Evolutionary conservation across 768 basidiomycete species (phyloP), one percentile per base, ranked within the genome.

Genomic region (Candolleomyces eurysporus): DNA sequence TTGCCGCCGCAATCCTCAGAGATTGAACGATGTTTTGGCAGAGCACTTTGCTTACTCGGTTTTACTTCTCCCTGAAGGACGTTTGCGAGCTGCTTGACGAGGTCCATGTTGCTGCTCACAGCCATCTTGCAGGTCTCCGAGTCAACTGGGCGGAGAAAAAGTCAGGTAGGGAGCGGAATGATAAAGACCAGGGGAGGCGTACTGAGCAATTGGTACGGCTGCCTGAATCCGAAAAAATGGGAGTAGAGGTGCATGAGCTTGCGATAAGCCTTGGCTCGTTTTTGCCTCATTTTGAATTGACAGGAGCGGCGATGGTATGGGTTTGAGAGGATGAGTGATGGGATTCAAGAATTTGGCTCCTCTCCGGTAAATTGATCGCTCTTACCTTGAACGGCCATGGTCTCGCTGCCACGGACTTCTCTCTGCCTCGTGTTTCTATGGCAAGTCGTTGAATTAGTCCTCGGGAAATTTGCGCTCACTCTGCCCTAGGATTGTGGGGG

Each of bases 171-270:
- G 68, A 60, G 53, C 56, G 55, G 36, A 31, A 52, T 50, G 22
- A 8, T 9, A 42, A 14, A n/a, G 14, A 10, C 1, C 9, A 48
- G 16, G 39, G n/a, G 42, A 32, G n/a, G 74, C 80, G 64, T 66
- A 94, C 95, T 84, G 26, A 98, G 82, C 7, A 96, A 83, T 79
- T 98, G 97, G 72, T 94, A 98, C 0, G 97, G 96, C 68, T 94
- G 87, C 49, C 94, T 79, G 73, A 98, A 98, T 6, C 91, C 91
- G 73, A 98, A 98, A 2, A 88, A 82, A 72, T 90, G 83, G 63
- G 82, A 84, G 72, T 98, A 98, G 53, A 96, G 77, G 16, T 87
- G 82, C 96, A 99, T 98, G 57, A 96, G 90, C 71, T 94, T 94
- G 65, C 90, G 85, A 76, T 98, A 98, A 0, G 89, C 85, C 75